phyloP scores from a whole-genome alignment of 805 yeast species.

The Metschnikowia santaceciliae region DNA sequence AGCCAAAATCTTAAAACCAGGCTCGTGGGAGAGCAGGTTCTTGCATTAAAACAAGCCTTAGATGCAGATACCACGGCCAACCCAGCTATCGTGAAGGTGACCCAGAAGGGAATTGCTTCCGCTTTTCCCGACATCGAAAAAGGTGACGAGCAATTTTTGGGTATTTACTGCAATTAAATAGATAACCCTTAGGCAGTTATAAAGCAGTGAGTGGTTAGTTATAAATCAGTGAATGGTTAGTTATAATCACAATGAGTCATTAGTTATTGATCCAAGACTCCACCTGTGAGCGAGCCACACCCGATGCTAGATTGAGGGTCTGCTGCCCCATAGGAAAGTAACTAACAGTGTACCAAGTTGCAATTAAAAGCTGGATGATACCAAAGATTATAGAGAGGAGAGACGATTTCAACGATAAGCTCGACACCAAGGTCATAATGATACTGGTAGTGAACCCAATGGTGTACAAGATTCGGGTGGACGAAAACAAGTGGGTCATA shows the following conservation, averaged over 20 bases:
- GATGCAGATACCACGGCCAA: conserved; percentile 37
- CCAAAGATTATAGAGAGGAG: conserved; percentile 40
- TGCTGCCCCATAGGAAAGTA: conserved; percentile 47
- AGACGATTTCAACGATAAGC: conserved; percentile 35
- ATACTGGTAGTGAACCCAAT: conserved; percentile 37
- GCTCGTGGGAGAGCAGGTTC: conserved; percentile 29
- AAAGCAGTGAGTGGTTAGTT: no score
- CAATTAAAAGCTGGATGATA: conserved; percentile 36
- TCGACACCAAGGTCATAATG: conserved; percentile 35
- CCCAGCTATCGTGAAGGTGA: conserved; percentile 43
- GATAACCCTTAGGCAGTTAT: not conserved
- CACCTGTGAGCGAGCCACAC: conserved; percentile 42
- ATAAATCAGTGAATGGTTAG: no score
- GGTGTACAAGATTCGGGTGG: conserved; percentile 38
- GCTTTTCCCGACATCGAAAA: conserved; percentile 33
- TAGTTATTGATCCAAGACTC: conserved; percentile 40
- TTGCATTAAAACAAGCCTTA: conserved; percentile 28
- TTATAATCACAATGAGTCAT: not conserved
- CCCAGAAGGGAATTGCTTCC: conserved; percentile 32
- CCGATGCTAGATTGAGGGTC: conserved; percentile 39
- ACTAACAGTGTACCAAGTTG: conserved; percentile 44
- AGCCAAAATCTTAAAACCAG: conserved; percentile 16
- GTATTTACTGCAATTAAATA: conserved; percentile 11
- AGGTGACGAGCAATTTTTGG: conserved; percentile 17
- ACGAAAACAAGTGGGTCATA: conserved; percentile 38